Base-by-base conservation (phyloP, 768 basidiomycete genomes). In the Tulasnella sp. region DNA sequence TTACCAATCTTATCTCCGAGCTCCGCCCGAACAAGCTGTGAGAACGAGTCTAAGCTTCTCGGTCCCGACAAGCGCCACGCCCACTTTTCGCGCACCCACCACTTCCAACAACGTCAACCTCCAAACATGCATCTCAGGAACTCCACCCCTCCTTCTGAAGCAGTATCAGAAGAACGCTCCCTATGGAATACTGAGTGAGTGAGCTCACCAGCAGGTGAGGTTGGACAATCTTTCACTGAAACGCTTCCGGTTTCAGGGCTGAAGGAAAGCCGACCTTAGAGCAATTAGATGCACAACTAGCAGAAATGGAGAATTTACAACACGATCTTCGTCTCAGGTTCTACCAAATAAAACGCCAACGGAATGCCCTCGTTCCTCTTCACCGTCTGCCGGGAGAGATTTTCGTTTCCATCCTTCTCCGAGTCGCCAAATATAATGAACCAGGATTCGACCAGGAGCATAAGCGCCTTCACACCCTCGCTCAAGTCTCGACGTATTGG, bases 311-410 rank as follows among this genome's bases (percentile, higher is more conserved):
- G 29, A 2, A 11, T 35, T 35, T 13, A 67, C 11, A 32, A 10
- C 29, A 16, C 26, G 61, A 67, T 6, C 61, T 26, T 35, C 15
- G 10, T 32, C 32, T 35, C 15, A 26, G 18, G 29, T 18, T 5
- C 16, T 67, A 29, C 16, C 61, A 32, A 23, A 29, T 72, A 11
- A 72, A 40, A 18, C 71, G 71, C 23, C 5, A 72, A 35, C 71
- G 71, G 39, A 72, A 72, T 46, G 44, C 71, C 39, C 71, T 72
- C 20, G 71, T 72, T 23, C 37, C 71, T 26, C 5, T 72, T 29
- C 71, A 72, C 7, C 71, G 71, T 42, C 39, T 72, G n/a, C 71
- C 71, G 7, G 39, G 39, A 26, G 71, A 72, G 37, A 35, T 72
- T 18, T 72, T 72, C 71, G 44, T 72, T 13, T 10, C 71, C n/a